phyloP scores from a whole-genome alignment of 345 rosid species.

The Carallia pectinifolia region DNA sequence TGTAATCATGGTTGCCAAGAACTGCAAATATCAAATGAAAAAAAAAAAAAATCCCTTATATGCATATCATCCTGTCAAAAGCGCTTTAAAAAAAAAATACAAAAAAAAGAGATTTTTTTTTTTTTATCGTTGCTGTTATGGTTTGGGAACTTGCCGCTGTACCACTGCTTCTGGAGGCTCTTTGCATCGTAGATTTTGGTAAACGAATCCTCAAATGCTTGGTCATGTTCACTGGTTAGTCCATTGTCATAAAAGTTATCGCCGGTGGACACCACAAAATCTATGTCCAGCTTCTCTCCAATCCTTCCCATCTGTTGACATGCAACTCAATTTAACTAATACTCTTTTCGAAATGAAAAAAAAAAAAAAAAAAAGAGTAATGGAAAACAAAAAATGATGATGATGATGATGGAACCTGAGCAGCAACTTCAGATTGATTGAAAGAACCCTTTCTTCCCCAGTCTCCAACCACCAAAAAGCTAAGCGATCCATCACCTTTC shows the following conservation, averaged over 20 bases:
- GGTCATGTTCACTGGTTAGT: constrained; percentile 44
- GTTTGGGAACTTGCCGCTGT: constrained; percentile 39
- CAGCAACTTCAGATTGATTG: constrained; percentile 68
- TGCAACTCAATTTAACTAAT: background rate
- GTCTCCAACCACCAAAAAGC: constrained; percentile 71
- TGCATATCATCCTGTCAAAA: background rate
- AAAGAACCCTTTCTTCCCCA: constrained; percentile 78
- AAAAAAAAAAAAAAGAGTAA: background rate
- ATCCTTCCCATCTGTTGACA: constrained; percentile 61
- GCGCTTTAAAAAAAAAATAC: too few species aligned
- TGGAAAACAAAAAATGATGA: too few species aligned
- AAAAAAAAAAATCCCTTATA: background rate
- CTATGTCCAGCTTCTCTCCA: constrained; percentile 55
- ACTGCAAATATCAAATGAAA: constrained; percentile 46
- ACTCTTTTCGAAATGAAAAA: background rate
- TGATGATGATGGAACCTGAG: constrained; percentile 38
- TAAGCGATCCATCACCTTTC: constrained; percentile 49
- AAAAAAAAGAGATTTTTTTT: too few species aligned
- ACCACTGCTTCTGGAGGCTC: constrained; percentile 82
- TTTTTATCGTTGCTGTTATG: background rate
- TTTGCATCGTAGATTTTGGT: constrained; percentile 57
- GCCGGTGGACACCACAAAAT: constrained; percentile 83
- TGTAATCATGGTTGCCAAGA: constrained; percentile 75
- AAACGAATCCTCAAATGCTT: constrained; percentile 63
- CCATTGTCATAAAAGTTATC: constrained; percentile 90